Percentiles rank a stretch among this genome's conserved stretches.
These are phyloP conservation scores for Cutaneotrichosporon cutaneum DNA, from an alignment of 1,284 basidiomycete genomes.

Conservation along the genomic window DNA sequence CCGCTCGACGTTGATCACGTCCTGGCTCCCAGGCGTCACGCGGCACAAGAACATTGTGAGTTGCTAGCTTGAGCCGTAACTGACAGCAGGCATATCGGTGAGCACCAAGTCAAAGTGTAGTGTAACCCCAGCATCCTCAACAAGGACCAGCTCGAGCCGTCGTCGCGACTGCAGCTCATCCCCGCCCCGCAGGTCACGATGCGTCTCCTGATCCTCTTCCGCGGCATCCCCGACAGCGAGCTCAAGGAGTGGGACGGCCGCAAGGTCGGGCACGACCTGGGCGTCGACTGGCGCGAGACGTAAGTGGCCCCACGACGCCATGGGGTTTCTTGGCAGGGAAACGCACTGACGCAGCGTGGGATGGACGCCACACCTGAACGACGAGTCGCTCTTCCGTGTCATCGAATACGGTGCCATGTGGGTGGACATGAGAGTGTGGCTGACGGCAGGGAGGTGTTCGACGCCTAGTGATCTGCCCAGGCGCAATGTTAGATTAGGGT, in stretches of 20 bases:
- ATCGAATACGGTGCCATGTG: slow-evolving; percentile 51
- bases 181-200: slow-evolving; percentile 41
- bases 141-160: slow-evolving; percentile 36
- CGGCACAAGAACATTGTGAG: slow-evolving; percentile 47
- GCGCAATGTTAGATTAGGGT: background rate
- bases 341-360: slow-evolving; percentile 32
- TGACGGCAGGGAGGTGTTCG: slow-evolving; percentile 24
- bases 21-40: slow-evolving; percentile 44
- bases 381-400: slow-evolving; percentile 46
- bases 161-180: slow-evolving; percentile 34
- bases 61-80: background rate
- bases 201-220: slow-evolving; percentile 46
- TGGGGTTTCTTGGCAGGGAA: background rate
- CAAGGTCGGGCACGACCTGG: slow-evolving; percentile 40
- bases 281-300: slow-evolving; percentile 45
- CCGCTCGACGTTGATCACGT: slow-evolving; percentile 43
- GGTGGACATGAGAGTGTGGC: slow-evolving; percentile 15
- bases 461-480: background rate
- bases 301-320: too few species aligned
- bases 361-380: slow-evolving; percentile 34
- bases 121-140: slow-evolving; percentile 36
- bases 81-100: slow-evolving; percentile 36
- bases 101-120: slow-evolving; percentile 11
- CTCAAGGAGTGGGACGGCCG: slow-evolving; percentile 42
- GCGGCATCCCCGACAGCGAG: slow-evolving; percentile 41